These are phyloP conservation scores for Flammula alnicola DNA, from an alignment of 1,284 basidiomycete genomes.

Conservation along the genomic window DNA sequence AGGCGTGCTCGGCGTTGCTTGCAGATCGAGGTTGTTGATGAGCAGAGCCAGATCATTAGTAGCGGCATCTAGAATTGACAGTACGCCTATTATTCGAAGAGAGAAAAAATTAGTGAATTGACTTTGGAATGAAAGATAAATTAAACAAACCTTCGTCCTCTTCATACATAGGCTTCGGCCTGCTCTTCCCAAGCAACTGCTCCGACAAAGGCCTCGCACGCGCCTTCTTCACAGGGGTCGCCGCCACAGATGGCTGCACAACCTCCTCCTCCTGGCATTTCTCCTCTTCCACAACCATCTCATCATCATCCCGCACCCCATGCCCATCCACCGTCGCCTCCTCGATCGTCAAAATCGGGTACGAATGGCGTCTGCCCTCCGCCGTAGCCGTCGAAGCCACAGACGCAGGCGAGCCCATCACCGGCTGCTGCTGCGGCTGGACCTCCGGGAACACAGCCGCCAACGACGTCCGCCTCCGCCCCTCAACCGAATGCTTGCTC, in stretches of 20 bases:
- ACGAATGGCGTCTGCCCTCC: constrained; percentile 16
- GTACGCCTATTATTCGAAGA: constrained; percentile 46
- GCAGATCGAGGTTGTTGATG: constrained; percentile 74
- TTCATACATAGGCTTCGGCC: constrained; percentile 58
- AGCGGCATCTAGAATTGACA: constrained; percentile 73
- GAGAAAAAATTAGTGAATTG: background rate
- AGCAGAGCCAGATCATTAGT: constrained; percentile 78
- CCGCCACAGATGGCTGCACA: constrained; percentile 48
- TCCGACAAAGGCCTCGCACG: constrained; percentile 68
- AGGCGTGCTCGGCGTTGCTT: constrained; percentile 68
- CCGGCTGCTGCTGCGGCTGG: constrained; percentile 14
- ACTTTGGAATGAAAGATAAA: constrained; percentile 38
- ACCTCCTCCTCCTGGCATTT: constrained; percentile 3
- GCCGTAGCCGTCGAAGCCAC: constrained; percentile 1
- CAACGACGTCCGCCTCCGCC: constrained; percentile 50
- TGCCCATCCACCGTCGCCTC: constrained; percentile 59
- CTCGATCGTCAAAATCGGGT: constrained; percentile 53
- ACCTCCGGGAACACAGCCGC: constrained; percentile 53
- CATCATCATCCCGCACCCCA: constrained; percentile 30
- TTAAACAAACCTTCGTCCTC: constrained; percentile 57
- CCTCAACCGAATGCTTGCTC: constrained; percentile 41
- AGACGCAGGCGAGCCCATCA: background rate
- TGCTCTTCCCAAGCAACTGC: constrained; percentile 53
- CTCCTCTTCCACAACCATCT: constrained; percentile 13
- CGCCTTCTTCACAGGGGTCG: constrained; percentile 57